Base-by-base conservation (phyloP, 352 stramenopile species). In the Globisporangium takayamanum region DNA sequence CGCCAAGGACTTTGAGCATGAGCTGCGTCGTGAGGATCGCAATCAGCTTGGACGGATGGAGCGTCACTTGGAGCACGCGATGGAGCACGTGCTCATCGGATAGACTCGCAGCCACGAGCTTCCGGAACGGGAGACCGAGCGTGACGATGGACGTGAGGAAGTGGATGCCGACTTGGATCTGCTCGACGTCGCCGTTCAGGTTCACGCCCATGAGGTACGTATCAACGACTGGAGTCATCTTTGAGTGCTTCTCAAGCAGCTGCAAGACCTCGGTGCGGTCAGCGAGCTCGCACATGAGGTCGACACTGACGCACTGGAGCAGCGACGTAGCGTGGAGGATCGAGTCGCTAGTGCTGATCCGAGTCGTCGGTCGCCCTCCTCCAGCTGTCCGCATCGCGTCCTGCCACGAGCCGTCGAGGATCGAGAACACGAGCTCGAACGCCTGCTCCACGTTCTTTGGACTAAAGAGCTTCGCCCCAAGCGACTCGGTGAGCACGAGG, bases 381-480 rank as follows among this genome's bases (percentile, higher is more conserved):
- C 58, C 58, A 0, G 42, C 39, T 7, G 51, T 39, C 33, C 42
- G 42, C 14, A 64, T 72, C 15, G 52, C 68, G 22, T 69, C 67
- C 44, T 78, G 66, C 58, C 71, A 83, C 18, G 77, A 83, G 7
- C 70, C 78, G 33, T 88, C 76, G 0, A 94, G 56, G 33, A 94
- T 74, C 0, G 78, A 87, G 69, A 89, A 87, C 1, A 88, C 64
- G 16, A 94, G 71, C n/a, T 76, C 71, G 39, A 91, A 70, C 16
- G 78, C 78, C 33, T 94, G 80, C 14, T 86, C 71, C 36, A 89
- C 76, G 51, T 94, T 94, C 64, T 94, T 94, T 8, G 74, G 64
- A 49, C 81, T 88, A 33, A 94, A 94, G 1, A 94, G 66, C 52
- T 92, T 94, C 36, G 68, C 80, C 11, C 81, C 84, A n/a, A 94